A percentile compares a stretch with the other conserved stretches of the same genome.
These are phyloP conservation scores for Talaromyces marneffei DNA, from an alignment of 2,329 filamentous ascomycete genomes.

Conservation along the genomic window DNA sequence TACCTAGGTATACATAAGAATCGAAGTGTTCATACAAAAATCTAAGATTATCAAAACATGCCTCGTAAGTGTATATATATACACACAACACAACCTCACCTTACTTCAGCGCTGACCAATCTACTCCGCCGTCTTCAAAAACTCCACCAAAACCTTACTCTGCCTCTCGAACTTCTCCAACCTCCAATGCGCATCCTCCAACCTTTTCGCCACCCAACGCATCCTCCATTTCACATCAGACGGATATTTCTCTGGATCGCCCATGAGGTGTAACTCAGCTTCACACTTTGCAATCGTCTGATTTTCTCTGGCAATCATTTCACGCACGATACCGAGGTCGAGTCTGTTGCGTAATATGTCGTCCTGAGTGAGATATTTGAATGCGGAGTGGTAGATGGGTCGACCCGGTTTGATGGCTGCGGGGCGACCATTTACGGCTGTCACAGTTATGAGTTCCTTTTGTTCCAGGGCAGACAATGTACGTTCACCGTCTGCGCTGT, in stretches of 20 bases:
- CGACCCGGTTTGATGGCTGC: slow-evolving; percentile 71
- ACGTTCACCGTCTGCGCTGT: slow-evolving; percentile 61
- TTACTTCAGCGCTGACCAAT: too few relatives aligned
- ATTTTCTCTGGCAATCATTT: slow-evolving; percentile 66
- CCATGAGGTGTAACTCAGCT: slow-evolving; percentile 67
- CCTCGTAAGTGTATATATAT: too few relatives aligned
- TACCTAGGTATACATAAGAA: not conserved
- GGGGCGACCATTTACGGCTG: slow-evolving; percentile 68
- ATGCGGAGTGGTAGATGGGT: slow-evolving; percentile 81
- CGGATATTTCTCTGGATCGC: slow-evolving; percentile 63
- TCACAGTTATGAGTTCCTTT: slow-evolving; percentile 77
- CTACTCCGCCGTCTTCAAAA: slow-evolving; percentile 42
- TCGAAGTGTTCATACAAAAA: not conserved
- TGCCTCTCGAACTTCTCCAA: slow-evolving; percentile 69
- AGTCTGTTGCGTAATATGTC: slow-evolving; percentile 67
- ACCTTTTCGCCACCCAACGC: slow-evolving; percentile 66
- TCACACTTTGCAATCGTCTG: slow-evolving; percentile 73
- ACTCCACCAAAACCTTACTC: slow-evolving; percentile 65
- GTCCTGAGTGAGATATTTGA: slow-evolving; percentile 65
- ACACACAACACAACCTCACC: too few relatives aligned
- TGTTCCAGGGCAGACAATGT: slow-evolving; percentile 76
- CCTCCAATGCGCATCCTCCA: slow-evolving; percentile 67
- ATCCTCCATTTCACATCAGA: slow-evolving; percentile 61
- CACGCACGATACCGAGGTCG: slow-evolving; percentile 62
- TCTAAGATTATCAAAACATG: not conserved